A percentile compares a stretch with the other conserved stretches of the same genome.
phyloP scores from a whole-genome alignment of 139 green algal species.

The Picochlorum sp. region DNA sequence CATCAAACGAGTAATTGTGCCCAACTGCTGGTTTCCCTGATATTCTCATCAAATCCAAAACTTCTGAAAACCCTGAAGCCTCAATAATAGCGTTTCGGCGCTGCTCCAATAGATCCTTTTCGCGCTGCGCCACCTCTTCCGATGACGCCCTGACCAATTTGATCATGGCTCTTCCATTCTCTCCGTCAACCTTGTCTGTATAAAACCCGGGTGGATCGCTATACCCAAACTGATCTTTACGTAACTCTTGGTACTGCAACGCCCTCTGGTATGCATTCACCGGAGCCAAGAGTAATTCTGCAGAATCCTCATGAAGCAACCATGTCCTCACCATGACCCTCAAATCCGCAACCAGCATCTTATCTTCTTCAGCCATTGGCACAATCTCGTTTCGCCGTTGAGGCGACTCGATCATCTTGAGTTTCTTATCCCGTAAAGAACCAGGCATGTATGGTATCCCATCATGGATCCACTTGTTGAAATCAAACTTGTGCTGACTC shows the following conservation, averaged over 20 bases:
- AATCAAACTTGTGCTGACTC: conserved; percentile 61
- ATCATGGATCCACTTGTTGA: conserved; percentile 72
- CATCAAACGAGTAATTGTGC: conserved; percentile 59
- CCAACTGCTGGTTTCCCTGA: conserved; percentile 41
- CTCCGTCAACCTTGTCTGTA: conserved; percentile 11
- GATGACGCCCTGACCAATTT: conserved; percentile 23
- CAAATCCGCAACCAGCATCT: conserved; percentile 26
- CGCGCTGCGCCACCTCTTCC: conserved; percentile 8
- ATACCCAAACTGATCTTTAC: conserved; percentile 25
- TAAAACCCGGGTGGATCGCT: conserved; percentile 33
- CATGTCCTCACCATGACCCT: conserved; percentile 34
- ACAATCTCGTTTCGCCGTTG: conserved; percentile 16
- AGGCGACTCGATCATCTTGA: conserved; percentile 1
- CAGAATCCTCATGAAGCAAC: conserved; percentile 17
- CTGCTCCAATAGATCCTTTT: conserved; percentile 21
- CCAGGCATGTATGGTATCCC: conserved; percentile 57
- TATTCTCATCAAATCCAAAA: conserved; percentile 51
- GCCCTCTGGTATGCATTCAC: conserved; percentile 48
- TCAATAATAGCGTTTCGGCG: conserved; percentile 24
- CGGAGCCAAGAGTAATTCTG: conserved; percentile 30
- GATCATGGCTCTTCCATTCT: conserved; percentile 14
- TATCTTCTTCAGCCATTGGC: conserved; percentile 33
- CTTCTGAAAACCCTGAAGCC: conserved; percentile 29
- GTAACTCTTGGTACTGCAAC: conserved; percentile 56
- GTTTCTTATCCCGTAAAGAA: conserved; percentile 15